phyloP scores from a whole-genome alignment of 1,139 yeast genomes.

The Yamadazyma friedrichii region DNA sequence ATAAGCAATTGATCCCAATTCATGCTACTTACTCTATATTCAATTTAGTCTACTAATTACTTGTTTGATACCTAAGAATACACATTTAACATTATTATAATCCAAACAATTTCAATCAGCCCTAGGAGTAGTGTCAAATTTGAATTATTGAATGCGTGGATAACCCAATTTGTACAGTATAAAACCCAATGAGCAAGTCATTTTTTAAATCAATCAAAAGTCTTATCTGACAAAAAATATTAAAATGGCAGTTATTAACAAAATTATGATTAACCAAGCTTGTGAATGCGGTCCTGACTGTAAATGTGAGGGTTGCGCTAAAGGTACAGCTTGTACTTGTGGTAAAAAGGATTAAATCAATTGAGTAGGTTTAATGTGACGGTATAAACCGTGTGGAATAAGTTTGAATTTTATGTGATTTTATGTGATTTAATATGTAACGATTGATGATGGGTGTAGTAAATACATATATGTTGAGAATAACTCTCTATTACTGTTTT shows the following conservation, averaged over 20 bases:
- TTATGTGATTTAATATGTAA: no score
- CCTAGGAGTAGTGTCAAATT: no score
- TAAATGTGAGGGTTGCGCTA: conserved; percentile 10
- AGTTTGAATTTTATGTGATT: neutral
- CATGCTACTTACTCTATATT: no score
- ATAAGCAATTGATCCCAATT: no score
- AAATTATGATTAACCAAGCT: conserved; percentile 5
- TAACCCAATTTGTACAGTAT: neutral
- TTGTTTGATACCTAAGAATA: no score
- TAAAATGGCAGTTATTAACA: conserved; percentile 7
- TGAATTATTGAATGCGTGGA: neutral
- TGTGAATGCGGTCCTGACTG: conserved; percentile 10
- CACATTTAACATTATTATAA: no score
- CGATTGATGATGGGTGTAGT: neutral
- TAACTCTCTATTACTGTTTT: neutral
- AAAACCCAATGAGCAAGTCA: conserved; percentile 1
- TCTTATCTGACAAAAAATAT: neutral
- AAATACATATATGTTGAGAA: neutral
- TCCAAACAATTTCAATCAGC: neutral
- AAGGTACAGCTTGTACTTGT: conserved; percentile 9
- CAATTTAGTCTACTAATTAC: neutral
- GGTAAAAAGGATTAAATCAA: conserved; percentile 3
- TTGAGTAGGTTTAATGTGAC: neutral
- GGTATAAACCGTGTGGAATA: no score
- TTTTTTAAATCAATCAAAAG: neutral